Base-by-base conservation (phyloP, 768 basidiomycete species). In the Calocybe gangraenosa region DNA sequence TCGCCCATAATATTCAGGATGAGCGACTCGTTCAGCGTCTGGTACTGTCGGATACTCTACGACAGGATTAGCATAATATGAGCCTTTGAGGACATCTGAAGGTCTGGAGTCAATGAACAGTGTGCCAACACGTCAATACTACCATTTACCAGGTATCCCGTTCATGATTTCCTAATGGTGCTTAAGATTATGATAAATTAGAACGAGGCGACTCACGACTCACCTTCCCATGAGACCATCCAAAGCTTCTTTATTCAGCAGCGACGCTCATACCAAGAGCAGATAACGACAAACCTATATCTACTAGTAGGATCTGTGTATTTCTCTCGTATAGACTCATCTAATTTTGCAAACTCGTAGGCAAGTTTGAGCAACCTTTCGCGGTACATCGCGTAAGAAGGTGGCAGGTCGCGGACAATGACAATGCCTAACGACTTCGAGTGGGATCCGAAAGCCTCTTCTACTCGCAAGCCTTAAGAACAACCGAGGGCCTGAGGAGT, bases 151-250 rank as follows among this genome's bases (percentile, higher is more conserved):
- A 53, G 86, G 88, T 54, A 81, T 84, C 22, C 94, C 94, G 57
- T 97, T 97, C 93, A 97, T 96, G 37, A 94, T 81, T 74, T 97
- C 95, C 82, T 90, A 44, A 21, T 21, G 6, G 32, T 1, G 7
- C 15, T 13, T 17, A 33, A 39, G 10, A 33, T 42, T n/a, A 38
- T 36, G 45, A 30, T 49, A 34, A 3, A 17, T 37, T 46, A 20
- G 25, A 40, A 15, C 31, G 30, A 17, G 19, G 18, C 31, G 19
- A 30, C 33, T 34, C 35, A 21, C 28, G 32, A 49, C 46, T 32
- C 54, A 82, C 87, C 75, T 97, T 96, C 44, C 95, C 95, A 65
- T 95, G 90, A 35, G 87, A 90, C 95, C 95, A 98, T n/a, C 95
- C 95, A 63, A 93, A 97, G 60, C 85, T 88, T 6, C 37, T 18